Conservation (phyloP, 2,329 filamentous ascomycete species). For the Phoma sp. region DNA sequence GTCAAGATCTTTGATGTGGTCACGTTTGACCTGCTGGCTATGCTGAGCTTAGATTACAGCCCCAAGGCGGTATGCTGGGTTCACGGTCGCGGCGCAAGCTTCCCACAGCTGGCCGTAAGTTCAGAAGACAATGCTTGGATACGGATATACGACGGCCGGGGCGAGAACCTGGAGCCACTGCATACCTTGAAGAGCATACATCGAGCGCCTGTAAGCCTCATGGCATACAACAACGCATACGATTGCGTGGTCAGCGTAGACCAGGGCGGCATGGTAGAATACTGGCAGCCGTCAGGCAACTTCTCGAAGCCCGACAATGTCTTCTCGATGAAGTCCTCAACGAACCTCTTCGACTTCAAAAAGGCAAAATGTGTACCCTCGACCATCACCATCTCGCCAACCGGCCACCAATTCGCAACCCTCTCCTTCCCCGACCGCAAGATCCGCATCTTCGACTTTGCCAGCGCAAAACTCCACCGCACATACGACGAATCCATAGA, state of each 20-base stretch:
- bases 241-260: constrained; percentile 93
- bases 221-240: constrained; percentile 87
- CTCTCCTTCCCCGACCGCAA: constrained; percentile 94
- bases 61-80: constrained; percentile 91
- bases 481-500: constrained; percentile 94
- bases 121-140: constrained; percentile 75
- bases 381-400: constrained; percentile 83
- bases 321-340: constrained; percentile 91
- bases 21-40: constrained; percentile 71
- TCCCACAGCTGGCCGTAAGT: constrained; percentile 84
- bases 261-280: constrained; percentile 91
- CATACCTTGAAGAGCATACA: constrained; percentile 84
- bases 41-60: constrained; percentile 76
- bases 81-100: constrained; percentile 80
- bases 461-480: constrained; percentile 82
- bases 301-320: constrained; percentile 93
- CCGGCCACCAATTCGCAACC: constrained; percentile 83
- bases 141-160: constrained; percentile 86
- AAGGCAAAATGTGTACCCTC: constrained; percentile 85
- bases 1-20: constrained; percentile 80
- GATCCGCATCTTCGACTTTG: constrained; percentile 91
- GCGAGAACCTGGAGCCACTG: constrained; percentile 76
- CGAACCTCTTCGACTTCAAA: constrained; percentile 95
- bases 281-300: constrained; percentile 81
- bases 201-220: constrained; percentile 77